A percentile compares a stretch with the other conserved stretches of the same genome.
Conservation (phyloP, 805 yeast genomes). For the Metschnikowia orientalis region DNA sequence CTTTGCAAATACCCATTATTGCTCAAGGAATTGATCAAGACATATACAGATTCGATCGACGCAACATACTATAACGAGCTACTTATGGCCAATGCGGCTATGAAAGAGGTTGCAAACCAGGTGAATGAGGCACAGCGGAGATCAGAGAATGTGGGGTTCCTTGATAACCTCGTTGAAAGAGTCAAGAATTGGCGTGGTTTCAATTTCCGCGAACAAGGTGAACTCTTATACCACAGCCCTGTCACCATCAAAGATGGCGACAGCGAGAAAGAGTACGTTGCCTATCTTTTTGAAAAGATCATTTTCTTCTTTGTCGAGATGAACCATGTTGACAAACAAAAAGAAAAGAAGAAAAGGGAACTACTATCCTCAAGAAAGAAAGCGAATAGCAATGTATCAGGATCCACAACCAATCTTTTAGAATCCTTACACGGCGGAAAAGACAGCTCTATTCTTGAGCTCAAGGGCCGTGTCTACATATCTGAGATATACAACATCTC, state of each 20-base stretch:
- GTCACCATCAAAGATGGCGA: constrained; percentile 67
- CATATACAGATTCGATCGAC: constrained; percentile 34
- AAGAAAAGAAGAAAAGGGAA: constrained; percentile 34
- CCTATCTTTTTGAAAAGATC: constrained; percentile 75
- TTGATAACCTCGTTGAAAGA: constrained; percentile 64
- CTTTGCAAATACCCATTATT: constrained; percentile 92
- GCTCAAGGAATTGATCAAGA: constrained; percentile 67
- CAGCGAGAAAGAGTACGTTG: constrained; percentile 80
- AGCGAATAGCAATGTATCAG: constrained; percentile 38
- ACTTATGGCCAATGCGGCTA: constrained; percentile 61
- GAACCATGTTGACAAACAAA: constrained; percentile 24
- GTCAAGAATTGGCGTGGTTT: constrained; percentile 94
- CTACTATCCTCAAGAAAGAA: constrained; percentile 48
- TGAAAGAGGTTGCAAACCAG: constrained; percentile 78
- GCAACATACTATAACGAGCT: constrained; percentile 54
- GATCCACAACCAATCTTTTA: constrained; percentile 34
- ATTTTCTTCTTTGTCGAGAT: constrained; percentile 45
- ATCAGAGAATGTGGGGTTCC: constrained; percentile 74
- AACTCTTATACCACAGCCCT: constrained; percentile 66
- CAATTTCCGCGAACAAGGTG: constrained; percentile 75
- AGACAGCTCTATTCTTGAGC: constrained; percentile 39
- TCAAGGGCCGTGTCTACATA: constrained; percentile 79
- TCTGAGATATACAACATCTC: constrained; percentile 50
- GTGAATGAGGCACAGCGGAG: constrained; percentile 93
- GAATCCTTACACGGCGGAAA: constrained; percentile 31